Conservation (phyloP, 1,284 basidiomycete species). For the Coniophora puteana region DNA sequence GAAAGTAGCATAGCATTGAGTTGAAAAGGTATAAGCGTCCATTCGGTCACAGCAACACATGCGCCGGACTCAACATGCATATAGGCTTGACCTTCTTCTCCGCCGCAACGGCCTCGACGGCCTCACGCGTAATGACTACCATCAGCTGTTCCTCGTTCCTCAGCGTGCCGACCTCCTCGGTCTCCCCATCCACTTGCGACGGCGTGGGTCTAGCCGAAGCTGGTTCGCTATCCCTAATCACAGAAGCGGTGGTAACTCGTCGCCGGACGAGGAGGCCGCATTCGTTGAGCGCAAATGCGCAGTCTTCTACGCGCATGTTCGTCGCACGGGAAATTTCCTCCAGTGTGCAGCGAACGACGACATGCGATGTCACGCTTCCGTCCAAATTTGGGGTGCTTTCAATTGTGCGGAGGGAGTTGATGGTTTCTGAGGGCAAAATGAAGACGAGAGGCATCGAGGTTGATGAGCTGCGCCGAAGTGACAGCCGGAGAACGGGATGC, state of each 20-base stretch:
- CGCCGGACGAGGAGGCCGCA: conserved; percentile 68
- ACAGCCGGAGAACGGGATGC: conserved; percentile 12
- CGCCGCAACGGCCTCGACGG: conserved; percentile 66
- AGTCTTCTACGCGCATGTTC: conserved; percentile 82
- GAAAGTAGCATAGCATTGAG: neutral
- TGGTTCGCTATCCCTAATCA: conserved; percentile 6
- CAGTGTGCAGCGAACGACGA: conserved; percentile 63
- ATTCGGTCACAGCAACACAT: conserved; percentile 50
- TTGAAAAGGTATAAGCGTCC: neutral
- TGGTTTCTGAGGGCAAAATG: conserved; percentile 32
- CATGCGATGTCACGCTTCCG: conserved; percentile 64
- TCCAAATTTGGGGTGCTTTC: conserved; percentile 55
- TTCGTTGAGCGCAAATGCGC: conserved; percentile 85
- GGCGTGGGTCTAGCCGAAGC: no score
- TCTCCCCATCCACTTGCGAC: no score
- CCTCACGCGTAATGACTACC: conserved; percentile 64
- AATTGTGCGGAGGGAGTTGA: conserved; percentile 47
- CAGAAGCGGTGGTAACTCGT: no score
- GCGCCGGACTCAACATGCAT: conserved; percentile 52
- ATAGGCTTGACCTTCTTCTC: conserved; percentile 63
- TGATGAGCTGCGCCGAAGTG: neutral
- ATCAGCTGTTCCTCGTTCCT: conserved; percentile 30
- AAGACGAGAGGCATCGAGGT: conserved; percentile 20
- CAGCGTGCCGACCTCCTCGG: conserved; percentile 11
- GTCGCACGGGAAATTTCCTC: conserved; percentile 75